These are phyloP conservation scores for Torrubiellomyces zombiae DNA, from an alignment of 2,329 filamentous ascomycete genomes.

Conservation along the genomic window DNA sequence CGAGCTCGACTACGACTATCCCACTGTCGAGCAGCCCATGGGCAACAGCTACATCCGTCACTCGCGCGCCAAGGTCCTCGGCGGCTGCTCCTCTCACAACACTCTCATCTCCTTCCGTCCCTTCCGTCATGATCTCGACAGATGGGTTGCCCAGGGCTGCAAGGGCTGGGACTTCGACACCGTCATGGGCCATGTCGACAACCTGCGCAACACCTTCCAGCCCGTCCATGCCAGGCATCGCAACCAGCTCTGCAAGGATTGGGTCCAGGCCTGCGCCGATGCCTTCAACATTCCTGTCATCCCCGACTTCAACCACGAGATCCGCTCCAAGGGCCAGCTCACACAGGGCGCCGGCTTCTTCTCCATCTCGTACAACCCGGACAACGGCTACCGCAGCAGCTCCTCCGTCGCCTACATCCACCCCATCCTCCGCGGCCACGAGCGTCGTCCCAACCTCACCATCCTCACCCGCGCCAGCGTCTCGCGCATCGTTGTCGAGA, in stretches of 20 bases:
- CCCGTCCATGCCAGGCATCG: conserved; percentile 72
- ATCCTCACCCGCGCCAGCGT: conserved; percentile 82
- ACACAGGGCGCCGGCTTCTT: conserved; percentile 76
- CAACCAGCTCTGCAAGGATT: conserved; percentile 84
- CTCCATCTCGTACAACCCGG: conserved; percentile 80
- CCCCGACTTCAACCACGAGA: conserved; percentile 75
- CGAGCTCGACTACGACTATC: conserved; percentile 82
- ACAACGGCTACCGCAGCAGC: conserved; percentile 68
- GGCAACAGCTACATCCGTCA: conserved; percentile 87
- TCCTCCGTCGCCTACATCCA: conserved; percentile 88
- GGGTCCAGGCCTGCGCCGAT: conserved; percentile 64
- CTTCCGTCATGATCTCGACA: conserved; percentile 73
- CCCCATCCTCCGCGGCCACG: conserved; percentile 69
- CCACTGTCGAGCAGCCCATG: conserved; percentile 76
- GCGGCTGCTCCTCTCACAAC: conserved; percentile 87
- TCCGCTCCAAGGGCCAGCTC: conserved; percentile 54
- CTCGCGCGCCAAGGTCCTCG: conserved; percentile 81
- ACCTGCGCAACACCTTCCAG: conserved; percentile 77
- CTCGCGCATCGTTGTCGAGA: conserved; percentile 57
- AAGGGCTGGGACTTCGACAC: conserved; percentile 76
- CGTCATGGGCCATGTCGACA: conserved; percentile 67
- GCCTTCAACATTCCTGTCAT: conserved; percentile 70
- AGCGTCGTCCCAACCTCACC: conserved; percentile 69
- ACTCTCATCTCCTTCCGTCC: conserved; percentile 86
- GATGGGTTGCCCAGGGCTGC: conserved; percentile 71